Evolutionary conservation across 179 eudicot species (phyloP), one percentile per base, ranked within the genome.

Genomic region (Beta corolliflora): DNA sequence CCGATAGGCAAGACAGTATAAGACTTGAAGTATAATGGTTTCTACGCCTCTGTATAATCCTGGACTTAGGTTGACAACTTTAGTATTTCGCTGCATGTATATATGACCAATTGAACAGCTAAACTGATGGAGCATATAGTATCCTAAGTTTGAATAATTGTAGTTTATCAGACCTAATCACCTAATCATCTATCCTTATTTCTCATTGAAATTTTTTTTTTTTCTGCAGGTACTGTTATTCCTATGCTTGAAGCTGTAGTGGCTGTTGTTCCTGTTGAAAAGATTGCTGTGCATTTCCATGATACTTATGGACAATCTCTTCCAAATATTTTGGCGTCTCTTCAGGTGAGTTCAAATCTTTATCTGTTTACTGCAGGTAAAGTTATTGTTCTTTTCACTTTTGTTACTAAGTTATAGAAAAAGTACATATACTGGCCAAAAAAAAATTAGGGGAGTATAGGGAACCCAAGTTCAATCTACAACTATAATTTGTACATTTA

Each of bases 251-350:
- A 90, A 84, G 97, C 97, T 85, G 99, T 94, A 76, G 83, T 87
- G 89, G 86, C 88, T 16, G 92, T 94, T 73, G 90, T 97, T 65
- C 99, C 98, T n/a, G 80, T 83, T 73, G 97, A 93, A 83, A 93
- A 87, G 82, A 88, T 97, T 80, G 99, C 98, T 78, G 99, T 97
- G 25, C 99, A 97, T 83, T 97, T 97, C 83, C 99, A 97, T 61
- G 99, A 97, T 85, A 97, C 99, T 46, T 97, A 97, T 36, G 99
- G 99, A 48, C 99, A 97, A 84, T 91, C 99, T 85, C 99, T 97
- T 88, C 84, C 99, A 55, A 97, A 97, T 74, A 97, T 94, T 84
- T 88, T 94, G 74, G 89, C 88, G 73, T 94, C 99, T 54, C 97
- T 97, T 76, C 99, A 96, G 85, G 99, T 94, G 76, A 91, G 89